A percentile compares a stretch with the other conserved stretches of the same genome.
phyloP scores from a whole-genome alignment of 768 basidiomycete genomes.

The Trametes meyenii region DNA sequence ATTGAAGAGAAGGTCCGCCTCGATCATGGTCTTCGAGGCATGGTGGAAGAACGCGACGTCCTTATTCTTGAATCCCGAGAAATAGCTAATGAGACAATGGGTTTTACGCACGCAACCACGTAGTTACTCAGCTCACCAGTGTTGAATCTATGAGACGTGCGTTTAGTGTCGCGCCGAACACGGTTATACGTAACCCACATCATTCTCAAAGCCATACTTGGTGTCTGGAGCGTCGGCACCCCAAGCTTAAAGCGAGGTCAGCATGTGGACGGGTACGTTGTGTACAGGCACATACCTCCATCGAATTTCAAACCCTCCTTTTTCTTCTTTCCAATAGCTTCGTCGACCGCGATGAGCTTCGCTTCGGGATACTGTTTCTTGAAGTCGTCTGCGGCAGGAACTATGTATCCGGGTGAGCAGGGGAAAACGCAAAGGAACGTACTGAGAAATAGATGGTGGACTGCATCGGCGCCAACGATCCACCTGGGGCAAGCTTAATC shows the following conservation, averaged over 20 bases:
- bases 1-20: conserved; percentile 86
- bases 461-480: conserved; percentile 58
- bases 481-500: conserved; percentile 41
- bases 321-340: conserved; percentile 51
- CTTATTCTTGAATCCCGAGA: conserved; percentile 71
- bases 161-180: neutral
- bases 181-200: conserved; percentile 39
- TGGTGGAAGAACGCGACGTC: conserved; percentile 84
- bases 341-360: conserved; percentile 70
- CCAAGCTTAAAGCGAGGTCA: conserved; percentile 30
- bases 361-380: conserved; percentile 72
- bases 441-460: conserved; percentile 66
- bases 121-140: conserved; percentile 27
- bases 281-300: conserved; percentile 51
- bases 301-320: conserved; percentile 59
- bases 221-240: conserved; percentile 45
- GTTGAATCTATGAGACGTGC: conserved; percentile 31
- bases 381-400: conserved; percentile 48
- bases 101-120: too few species aligned
- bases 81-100: conserved; percentile 50
- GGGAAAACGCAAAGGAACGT: conserved; percentile 31
- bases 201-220: conserved; percentile 78
- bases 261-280: neutral
- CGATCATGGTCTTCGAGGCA: conserved; percentile 68
- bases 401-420: neutral